Evolutionary conservation across 257 asterid genomes (phyloP).

Genomic region (Ilex asprella): DNA sequence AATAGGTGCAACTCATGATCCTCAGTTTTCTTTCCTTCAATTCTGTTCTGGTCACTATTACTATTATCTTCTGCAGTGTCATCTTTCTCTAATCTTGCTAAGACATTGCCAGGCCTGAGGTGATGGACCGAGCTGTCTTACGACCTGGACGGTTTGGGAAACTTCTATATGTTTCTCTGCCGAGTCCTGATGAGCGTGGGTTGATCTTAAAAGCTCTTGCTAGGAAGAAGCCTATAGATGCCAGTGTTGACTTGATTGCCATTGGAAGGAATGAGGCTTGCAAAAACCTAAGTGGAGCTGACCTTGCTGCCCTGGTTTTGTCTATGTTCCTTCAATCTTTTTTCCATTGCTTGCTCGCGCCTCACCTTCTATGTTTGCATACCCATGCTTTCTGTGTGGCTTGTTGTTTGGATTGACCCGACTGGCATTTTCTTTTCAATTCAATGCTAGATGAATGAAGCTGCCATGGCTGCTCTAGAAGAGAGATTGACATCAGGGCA

Average conservation of each 20-base stretch:
- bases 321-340: background rate
- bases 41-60: background rate
- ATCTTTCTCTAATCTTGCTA: slow-evolving; percentile 10
- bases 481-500: slow-evolving; percentile 30
- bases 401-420: no score
- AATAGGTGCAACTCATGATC: slow-evolving; percentile 46
- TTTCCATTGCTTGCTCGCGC: no score
- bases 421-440: background rate
- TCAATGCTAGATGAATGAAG: slow-evolving; percentile 50
- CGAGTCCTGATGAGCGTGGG: slow-evolving; percentile 77
- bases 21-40: background rate
- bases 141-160: slow-evolving; percentile 85
- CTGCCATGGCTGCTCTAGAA: slow-evolving; percentile 50
- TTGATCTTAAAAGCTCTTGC: slow-evolving; percentile 67
- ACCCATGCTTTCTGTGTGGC: no score
- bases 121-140: slow-evolving; percentile 72
- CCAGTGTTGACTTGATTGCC: slow-evolving; percentile 56
- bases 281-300: slow-evolving; percentile 79
- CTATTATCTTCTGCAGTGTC: background rate
- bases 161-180: slow-evolving; percentile 74
- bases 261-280: slow-evolving; percentile 50
- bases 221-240: slow-evolving; percentile 55
- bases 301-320: slow-evolving; percentile 62
- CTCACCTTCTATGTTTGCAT: no score
- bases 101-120: slow-evolving; percentile 58